Percentiles rank a stretch among this genome's conserved stretches.
Evolutionary conservation across 2,329 filamentous ascomycete genomes (phyloP).

Genomic region (Trichoderma koningiopsis): DNA sequence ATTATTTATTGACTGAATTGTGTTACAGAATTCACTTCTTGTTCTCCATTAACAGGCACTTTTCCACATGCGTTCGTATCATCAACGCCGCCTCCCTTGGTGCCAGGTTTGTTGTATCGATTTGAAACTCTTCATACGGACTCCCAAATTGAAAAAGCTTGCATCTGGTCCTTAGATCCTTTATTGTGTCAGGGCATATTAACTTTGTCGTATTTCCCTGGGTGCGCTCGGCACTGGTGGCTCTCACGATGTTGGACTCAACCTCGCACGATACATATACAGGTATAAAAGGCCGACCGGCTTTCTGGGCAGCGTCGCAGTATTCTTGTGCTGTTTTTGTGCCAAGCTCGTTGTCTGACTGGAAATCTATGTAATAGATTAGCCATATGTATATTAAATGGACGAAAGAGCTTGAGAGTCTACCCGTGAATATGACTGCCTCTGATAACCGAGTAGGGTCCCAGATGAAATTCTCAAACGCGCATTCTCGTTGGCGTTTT

Average conservation of each 20-base stretch:
- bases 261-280: not conserved
- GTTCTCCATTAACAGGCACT: not conserved
- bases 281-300: not conserved
- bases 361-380: not conserved
- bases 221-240: not conserved
- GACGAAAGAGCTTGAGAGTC: not conserved
- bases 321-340: not conserved
- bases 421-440: not conserved
- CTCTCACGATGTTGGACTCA: not conserved
- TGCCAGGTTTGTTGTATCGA: not conserved
- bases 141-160: not conserved
- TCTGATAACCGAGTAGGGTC: not conserved
- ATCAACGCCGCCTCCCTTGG: not conserved
- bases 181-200: not conserved
- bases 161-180: not conserved
- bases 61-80: not conserved
- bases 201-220: not conserved
- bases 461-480: not conserved
- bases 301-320: not conserved
- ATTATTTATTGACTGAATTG: too few species aligned
- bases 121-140: not conserved
- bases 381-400: not conserved
- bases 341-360: not conserved
- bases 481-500: not conserved
- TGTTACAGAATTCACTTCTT: not conserved